Base-by-base conservation (phyloP, 108 stramenopile species). In the Stephanodiscus triporus region DNA sequence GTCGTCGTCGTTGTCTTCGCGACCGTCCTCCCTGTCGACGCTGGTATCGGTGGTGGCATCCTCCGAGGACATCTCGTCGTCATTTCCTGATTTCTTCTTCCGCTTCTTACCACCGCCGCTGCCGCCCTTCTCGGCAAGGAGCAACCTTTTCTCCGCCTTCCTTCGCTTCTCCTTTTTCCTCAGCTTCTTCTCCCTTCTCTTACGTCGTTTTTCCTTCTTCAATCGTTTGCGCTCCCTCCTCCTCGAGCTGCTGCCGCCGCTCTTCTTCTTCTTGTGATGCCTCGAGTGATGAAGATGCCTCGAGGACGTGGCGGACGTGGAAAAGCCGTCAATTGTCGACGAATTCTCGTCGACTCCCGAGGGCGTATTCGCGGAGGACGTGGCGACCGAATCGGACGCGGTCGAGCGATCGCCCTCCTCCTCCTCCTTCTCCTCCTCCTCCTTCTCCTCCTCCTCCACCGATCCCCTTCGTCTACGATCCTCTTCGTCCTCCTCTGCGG, bases 41-140 rank as follows among this genome's bases (percentile, higher is more conserved):
- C 53, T 54, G 53, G 23, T 10, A 54, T 54, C 26, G 20, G 23
- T 23, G 53, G 9, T 9, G 53, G 53, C 9, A 54, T 54, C 26
- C 9, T 54, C 53, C 24, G 26, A 11, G 14, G 4, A 5, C 8
- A 14, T 20, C 17, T 7, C 40, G 11, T 40, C 4, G 51, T 53
- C n/a, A 20, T 53, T 20, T n/a, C n/a, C n/a, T 11, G 14, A 64
- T 45, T 50, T 9, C 36, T 43, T 56, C 66, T 27, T 43, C 45
- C 50, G 43, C 26, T 67, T 80, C 63, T 74, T 83, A 63, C n/a
- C n/a, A n/a, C n/a, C n/a, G n/a, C n/a, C n/a, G n/a, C 63, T 38
- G 63, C 36, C 56, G 22, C 40, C 23, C 58, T 82, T 59, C 26
- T 57, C 59, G 22, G 30, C 26, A 14, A 49, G 8, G 10, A 62